Conservation (phyloP, 1,284 basidiomycete species). For the Ceratobasidium theobromae region DNA sequence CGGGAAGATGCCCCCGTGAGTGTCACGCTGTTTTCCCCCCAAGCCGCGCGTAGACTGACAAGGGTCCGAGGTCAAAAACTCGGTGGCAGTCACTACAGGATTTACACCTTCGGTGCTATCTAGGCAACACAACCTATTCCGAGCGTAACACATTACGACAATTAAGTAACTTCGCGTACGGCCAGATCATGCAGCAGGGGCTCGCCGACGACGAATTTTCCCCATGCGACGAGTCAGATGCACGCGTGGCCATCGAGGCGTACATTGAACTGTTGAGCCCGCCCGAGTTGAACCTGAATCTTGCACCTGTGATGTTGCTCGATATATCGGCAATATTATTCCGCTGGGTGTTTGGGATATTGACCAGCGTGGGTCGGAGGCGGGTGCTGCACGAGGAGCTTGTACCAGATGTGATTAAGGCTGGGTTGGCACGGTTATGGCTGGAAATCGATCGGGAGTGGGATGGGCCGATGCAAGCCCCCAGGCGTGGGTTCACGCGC, state of each 20-base stretch:
- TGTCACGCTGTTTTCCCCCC: no score
- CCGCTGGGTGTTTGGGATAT: not conserved
- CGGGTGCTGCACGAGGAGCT: not conserved
- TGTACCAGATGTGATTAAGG: not conserved
- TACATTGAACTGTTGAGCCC: not conserved
- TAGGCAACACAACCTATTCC: not conserved
- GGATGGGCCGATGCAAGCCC: not conserved
- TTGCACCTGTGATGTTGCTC: not conserved
- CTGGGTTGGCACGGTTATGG: not conserved
- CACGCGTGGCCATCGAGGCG: not conserved
- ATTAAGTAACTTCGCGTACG: not conserved
- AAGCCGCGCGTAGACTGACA: not conserved
- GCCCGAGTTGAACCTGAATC: not conserved
- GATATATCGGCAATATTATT: not conserved
- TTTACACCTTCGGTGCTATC: not conserved
- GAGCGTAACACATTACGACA: conserved; percentile 4
- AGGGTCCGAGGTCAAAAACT: not conserved
- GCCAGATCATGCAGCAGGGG: not conserved
- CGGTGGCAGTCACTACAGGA: conserved; percentile 1
- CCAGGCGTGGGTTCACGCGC: not conserved
- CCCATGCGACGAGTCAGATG: not conserved
- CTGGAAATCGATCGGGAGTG: conserved; percentile 10
- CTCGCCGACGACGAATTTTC: not conserved
- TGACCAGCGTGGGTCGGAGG: not conserved
- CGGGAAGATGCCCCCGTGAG: not conserved